These are phyloP conservation scores for Xylariaceae sp. DNA, from an alignment of 2,329 filamentous ascomycete genomes.

Conservation along the genomic window DNA sequence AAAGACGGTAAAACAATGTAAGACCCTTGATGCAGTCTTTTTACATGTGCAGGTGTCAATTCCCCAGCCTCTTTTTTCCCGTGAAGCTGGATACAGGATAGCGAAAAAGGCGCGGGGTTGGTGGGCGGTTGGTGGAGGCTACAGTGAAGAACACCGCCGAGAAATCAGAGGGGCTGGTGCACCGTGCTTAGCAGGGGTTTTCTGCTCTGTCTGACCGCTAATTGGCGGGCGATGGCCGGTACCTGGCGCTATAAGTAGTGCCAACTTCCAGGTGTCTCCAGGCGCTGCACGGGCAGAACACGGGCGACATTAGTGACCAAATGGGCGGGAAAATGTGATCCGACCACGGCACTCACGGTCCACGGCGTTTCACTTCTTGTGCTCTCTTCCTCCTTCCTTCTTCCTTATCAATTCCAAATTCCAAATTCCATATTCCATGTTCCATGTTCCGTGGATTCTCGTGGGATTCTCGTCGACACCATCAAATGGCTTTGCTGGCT, in stretches of 20 bases:
- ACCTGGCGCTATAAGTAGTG: background rate
- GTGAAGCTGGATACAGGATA: constrained; percentile 14
- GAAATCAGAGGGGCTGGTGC: background rate
- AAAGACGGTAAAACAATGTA: constrained; percentile 8
- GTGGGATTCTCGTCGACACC: no score
- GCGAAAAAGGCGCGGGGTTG: constrained; percentile 30
- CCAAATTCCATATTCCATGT: no score
- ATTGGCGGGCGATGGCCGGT: background rate
- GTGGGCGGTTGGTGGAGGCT: constrained; percentile 12
- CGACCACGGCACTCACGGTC: no score
- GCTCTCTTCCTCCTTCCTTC: no score
- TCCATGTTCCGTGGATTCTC: no score
- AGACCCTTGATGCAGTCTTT: constrained; percentile 26
- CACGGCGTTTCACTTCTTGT: no score
- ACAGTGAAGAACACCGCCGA: background rate
- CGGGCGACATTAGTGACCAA: background rate
- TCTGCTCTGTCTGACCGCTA: background rate
- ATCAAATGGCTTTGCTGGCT: constrained; percentile 6
- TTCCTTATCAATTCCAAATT: no score
- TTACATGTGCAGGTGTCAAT: constrained; percentile 16
- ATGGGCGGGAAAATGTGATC: no score
- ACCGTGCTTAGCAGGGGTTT: background rate
- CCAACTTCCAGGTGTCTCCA: background rate
- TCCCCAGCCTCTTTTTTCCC: constrained; percentile 27
- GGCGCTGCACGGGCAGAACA: background rate